Percentiles rank a stretch among this genome's conserved stretches.
phyloP scores from a whole-genome alignment of 1,284 basidiomycete genomes.

The Fistulina hepatica region DNA sequence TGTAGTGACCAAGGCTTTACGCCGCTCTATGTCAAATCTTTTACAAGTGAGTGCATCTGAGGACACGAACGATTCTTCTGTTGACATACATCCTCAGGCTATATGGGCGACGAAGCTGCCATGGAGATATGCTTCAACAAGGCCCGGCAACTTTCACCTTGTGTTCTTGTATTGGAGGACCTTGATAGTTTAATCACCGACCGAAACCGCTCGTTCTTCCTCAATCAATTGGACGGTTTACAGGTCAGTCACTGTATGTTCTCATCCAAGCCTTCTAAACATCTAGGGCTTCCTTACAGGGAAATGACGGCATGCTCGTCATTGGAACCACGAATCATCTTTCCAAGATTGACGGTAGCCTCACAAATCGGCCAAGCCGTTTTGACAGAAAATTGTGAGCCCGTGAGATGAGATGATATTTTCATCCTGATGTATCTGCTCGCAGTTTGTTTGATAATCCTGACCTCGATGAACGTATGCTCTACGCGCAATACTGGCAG shows the following conservation, averaged over 20 bases:
- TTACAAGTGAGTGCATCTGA: constrained; percentile 33
- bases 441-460: constrained; percentile 56
- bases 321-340: constrained; percentile 80
- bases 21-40: constrained; percentile 71
- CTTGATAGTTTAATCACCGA: constrained; percentile 73
- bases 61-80: constrained; percentile 1
- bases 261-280: too few relatives aligned
- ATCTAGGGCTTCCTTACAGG: too few relatives aligned
- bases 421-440: constrained; percentile 1
- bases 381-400: constrained; percentile 79
- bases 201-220: constrained; percentile 70
- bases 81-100: constrained; percentile 29
- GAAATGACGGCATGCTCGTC: constrained; percentile 68
- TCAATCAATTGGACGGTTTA: constrained; percentile 72
- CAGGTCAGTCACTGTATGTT: too few relatives aligned
- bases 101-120: constrained; percentile 52
- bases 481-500: constrained; percentile 72
- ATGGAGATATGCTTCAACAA: constrained; percentile 57
- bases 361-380: constrained; percentile 67
- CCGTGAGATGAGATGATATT: neutral
- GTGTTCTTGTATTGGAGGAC: constrained; percentile 71
- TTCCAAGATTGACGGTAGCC: constrained; percentile 62
- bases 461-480: constrained; percentile 43
- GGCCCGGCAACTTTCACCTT: constrained; percentile 58
- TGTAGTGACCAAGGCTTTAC: constrained; percentile 48